phyloP scores from a whole-genome alignment of 2,329 filamentous ascomycete species.

The Sporothrix euskadiensis region DNA sequence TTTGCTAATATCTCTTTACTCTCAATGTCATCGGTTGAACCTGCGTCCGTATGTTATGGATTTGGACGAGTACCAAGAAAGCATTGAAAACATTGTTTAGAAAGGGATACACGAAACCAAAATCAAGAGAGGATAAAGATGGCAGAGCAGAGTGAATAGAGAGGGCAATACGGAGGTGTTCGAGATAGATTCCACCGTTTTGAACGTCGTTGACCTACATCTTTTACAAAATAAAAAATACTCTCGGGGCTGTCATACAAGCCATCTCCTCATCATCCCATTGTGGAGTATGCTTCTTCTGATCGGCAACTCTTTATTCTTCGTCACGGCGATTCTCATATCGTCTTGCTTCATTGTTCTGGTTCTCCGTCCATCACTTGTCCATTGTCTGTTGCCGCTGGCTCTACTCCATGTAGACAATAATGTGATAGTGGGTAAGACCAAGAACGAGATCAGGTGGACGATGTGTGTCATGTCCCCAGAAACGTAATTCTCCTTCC shows the following conservation, averaged over 20 bases:
- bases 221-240: background rate
- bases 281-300: background rate
- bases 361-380: too few species aligned
- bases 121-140: background rate
- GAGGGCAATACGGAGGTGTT: background rate
- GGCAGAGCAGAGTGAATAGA: background rate
- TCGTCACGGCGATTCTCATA: background rate
- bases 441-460: background rate
- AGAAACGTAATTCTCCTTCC: background rate
- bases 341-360: background rate
- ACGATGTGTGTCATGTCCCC: background rate
- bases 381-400: background rate
- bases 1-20: too few species aligned
- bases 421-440: background rate
- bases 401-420: background rate
- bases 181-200: background rate
- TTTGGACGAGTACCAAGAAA: background rate
- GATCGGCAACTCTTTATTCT: background rate
- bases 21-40: too few species aligned
- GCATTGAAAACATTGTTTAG: too few species aligned
- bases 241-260: background rate
- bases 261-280: background rate
- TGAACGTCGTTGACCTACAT: background rate
- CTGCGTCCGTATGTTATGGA: background rate
- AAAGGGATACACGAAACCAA: background rate